These are phyloP conservation scores for Eurotiales sp. DNA, from an alignment of 2,329 filamentous ascomycete genomes.

Conservation along the genomic window DNA sequence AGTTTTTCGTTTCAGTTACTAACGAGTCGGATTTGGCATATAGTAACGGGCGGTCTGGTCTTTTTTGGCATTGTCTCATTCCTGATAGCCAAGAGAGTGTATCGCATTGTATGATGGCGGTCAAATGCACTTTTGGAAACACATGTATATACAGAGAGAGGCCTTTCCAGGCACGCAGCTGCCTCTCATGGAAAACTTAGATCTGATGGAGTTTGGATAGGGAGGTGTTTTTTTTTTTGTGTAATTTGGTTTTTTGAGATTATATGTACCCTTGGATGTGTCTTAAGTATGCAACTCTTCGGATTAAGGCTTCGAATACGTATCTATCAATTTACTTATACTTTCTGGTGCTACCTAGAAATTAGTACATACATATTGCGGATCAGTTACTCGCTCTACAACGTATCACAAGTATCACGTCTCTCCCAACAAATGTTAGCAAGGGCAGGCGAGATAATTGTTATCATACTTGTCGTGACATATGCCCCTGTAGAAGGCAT, in stretches of 20 bases:
- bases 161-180: not conserved
- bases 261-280: no score
- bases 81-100: conserved; percentile 71
- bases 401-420: no score
- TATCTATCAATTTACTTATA: no score
- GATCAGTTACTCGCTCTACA: no score
- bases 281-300: no score
- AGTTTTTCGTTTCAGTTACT: not conserved
- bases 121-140: not conserved
- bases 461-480: no score
- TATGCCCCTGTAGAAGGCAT: no score
- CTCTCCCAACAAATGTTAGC: no score
- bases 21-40: not conserved
- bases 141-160: not conserved
- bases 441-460: no score
- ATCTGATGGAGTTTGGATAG: not conserved
- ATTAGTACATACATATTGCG: no score
- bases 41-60: conserved; percentile 64
- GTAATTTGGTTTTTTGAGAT: not conserved
- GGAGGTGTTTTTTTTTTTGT: not conserved
- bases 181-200: not conserved
- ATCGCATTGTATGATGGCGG: conserved; percentile 61
- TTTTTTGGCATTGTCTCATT: conserved; percentile 73
- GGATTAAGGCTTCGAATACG: no score
- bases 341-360: no score